A percentile compares a stretch with the other conserved stretches of the same genome.
phyloP scores from a whole-genome alignment of 2,329 filamentous ascomycete species.

The Penicillium sp. region DNA sequence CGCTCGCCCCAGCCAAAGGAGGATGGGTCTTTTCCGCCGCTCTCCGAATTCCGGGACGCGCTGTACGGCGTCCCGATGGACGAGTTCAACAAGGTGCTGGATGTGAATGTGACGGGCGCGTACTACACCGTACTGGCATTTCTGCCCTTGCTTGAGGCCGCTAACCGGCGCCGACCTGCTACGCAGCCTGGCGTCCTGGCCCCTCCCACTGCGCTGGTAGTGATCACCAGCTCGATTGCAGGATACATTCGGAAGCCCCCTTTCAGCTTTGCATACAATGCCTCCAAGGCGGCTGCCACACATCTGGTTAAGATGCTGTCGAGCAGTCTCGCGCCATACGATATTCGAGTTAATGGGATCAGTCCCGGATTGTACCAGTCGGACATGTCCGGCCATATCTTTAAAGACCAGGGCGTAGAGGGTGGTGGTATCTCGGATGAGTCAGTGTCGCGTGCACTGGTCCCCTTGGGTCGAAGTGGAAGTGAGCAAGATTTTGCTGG shows the following conservation, averaged over 20 bases:
- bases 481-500: constrained; percentile 63
- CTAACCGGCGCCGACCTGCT: constrained; percentile 39
- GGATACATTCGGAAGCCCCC: constrained; percentile 42
- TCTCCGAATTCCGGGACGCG: constrained; percentile 44
- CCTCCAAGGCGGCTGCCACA: constrained; percentile 49
- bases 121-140: constrained; percentile 45
- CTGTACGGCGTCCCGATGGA: constrained; percentile 41
- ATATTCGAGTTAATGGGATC: constrained; percentile 51
- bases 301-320: constrained; percentile 52
- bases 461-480: constrained; percentile 61
- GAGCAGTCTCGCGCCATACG: constrained; percentile 39
- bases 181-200: constrained; percentile 30
- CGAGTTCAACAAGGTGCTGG: constrained; percentile 35
- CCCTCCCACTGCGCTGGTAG: constrained; percentile 43
- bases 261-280: constrained; percentile 45
- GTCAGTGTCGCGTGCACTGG: constrained; percentile 42
- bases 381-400: constrained; percentile 57
- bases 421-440: constrained; percentile 39
- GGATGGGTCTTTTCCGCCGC: constrained; percentile 28
- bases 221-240: constrained; percentile 49
- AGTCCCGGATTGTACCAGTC: constrained; percentile 57
- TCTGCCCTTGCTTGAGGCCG: constrained; percentile 42
- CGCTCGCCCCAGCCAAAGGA: constrained; percentile 25
- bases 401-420: constrained; percentile 40
- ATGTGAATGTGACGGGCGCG: constrained; percentile 41